Conservation (phyloP, 1,284 basidiomycete species). For the Vanrija pseudolonga region DNA sequence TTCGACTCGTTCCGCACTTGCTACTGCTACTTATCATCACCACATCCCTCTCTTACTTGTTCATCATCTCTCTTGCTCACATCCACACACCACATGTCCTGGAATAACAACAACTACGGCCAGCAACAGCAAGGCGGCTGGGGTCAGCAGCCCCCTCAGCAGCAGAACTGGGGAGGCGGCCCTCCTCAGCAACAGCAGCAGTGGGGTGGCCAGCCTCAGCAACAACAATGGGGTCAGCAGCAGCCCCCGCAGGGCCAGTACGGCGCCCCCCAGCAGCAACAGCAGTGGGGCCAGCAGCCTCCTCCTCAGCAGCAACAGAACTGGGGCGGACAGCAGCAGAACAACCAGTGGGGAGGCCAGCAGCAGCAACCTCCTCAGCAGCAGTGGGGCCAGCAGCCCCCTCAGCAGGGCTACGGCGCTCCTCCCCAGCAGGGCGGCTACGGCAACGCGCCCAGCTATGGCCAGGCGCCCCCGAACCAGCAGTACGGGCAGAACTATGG, state of each 20-base stretch:
- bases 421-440: slow-evolving; percentile 6
- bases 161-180: slow-evolving; percentile 9
- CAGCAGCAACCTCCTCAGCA: slow-evolving; percentile 4
- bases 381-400: slow-evolving; percentile 10
- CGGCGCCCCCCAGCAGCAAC: slow-evolving; percentile 7
- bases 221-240: slow-evolving; percentile 7
- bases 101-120: too few species aligned
- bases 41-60: too few species aligned
- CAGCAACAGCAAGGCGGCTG: too few species aligned
- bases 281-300: slow-evolving; percentile 9
- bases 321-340: slow-evolving; percentile 9
- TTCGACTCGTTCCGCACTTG: too few species aligned
- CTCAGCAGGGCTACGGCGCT: slow-evolving; percentile 11
- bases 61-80: neutral
- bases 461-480: slow-evolving; percentile 6
- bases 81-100: neutral
- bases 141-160: neutral
- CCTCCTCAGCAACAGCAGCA: neutral
- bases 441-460: slow-evolving; percentile 14
- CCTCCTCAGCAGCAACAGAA: slow-evolving; percentile 4
- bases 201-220: slow-evolving; percentile 12
- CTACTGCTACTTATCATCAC: too few species aligned
- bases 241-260: slow-evolving; percentile 9
- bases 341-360: slow-evolving; percentile 4
- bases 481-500: slow-evolving; percentile 13